Conservation (phyloP, 208 protist species). For the Tritrichomonas musculus region DNA sequence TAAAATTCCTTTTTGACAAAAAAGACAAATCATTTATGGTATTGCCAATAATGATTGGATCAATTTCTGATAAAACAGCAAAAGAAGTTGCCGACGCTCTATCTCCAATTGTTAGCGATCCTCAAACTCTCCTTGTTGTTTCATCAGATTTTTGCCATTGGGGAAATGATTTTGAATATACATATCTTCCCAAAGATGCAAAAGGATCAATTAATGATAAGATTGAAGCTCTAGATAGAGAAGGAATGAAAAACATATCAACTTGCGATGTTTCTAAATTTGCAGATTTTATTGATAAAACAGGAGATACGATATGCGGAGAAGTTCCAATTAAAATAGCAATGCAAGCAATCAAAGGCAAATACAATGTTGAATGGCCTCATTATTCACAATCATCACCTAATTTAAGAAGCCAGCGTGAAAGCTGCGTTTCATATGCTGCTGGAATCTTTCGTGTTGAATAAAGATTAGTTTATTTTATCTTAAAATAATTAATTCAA, state of each 20-base stretch:
- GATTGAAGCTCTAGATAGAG: neutral
- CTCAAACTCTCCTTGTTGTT: neutral
- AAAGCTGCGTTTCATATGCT: neutral
- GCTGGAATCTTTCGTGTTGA: neutral
- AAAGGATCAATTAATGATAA: neutral
- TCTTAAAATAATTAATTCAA: neutral
- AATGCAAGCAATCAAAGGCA: neutral
- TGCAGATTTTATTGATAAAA: neutral
- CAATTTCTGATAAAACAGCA: neutral
- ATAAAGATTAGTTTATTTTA: neutral
- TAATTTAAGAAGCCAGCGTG: neutral
- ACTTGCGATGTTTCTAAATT: neutral
- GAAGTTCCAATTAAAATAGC: constrained; percentile 24
- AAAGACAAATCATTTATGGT: neutral
- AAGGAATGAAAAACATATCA: neutral
- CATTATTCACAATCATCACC: constrained; percentile 1
- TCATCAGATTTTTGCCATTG: constrained; percentile 35
- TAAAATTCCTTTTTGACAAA: neutral
- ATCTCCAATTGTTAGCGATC: neutral
- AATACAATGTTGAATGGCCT: neutral
- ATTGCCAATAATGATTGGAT: constrained; percentile 31
- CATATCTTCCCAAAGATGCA: neutral
- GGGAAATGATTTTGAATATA: constrained; percentile 29
- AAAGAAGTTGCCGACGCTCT: neutral
- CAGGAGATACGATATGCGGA: constrained; percentile 27